phyloP scores from a whole-genome alignment of 257 asterid genomes.

The Petunia secreta region DNA sequence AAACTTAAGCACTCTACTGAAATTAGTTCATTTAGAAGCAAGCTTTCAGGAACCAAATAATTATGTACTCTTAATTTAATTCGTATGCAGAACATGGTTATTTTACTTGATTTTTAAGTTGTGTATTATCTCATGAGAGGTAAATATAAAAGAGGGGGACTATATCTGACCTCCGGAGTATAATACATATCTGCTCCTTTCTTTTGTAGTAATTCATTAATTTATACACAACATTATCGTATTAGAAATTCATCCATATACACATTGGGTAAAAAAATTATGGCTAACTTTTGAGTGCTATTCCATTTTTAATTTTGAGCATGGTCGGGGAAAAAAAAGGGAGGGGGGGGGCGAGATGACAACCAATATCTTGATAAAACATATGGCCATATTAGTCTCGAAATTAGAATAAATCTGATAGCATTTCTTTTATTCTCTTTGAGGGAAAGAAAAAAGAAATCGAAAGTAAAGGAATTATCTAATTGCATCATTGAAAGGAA shows the following conservation, averaged over 20 bases:
- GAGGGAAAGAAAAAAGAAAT: not conserved
- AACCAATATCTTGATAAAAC: not conserved
- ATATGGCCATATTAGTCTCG: not conserved
- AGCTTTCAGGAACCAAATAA: not conserved
- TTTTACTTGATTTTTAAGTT: no score
- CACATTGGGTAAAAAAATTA: no score
- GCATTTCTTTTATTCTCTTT: not conserved
- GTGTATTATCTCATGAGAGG: no score
- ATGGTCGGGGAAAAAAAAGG: not conserved
- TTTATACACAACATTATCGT: no score
- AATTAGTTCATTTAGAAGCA: not conserved
- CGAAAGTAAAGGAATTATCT: not conserved
- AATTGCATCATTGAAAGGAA: not conserved
- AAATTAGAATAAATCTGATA: not conserved
- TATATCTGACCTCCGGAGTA: not conserved
- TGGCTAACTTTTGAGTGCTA: not conserved
- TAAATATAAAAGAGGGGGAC: no score
- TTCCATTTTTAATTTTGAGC: not conserved
- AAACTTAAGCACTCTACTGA: slow-evolving; percentile 1
- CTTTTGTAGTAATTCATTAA: no score
- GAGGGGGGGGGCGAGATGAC: not conserved
- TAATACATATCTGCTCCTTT: not conserved
- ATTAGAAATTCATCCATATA: no score
- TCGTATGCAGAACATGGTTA: no score
- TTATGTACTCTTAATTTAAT: not conserved